Base-by-base conservation (phyloP, 441 rosid species). In the Populus hybrid region DNA sequence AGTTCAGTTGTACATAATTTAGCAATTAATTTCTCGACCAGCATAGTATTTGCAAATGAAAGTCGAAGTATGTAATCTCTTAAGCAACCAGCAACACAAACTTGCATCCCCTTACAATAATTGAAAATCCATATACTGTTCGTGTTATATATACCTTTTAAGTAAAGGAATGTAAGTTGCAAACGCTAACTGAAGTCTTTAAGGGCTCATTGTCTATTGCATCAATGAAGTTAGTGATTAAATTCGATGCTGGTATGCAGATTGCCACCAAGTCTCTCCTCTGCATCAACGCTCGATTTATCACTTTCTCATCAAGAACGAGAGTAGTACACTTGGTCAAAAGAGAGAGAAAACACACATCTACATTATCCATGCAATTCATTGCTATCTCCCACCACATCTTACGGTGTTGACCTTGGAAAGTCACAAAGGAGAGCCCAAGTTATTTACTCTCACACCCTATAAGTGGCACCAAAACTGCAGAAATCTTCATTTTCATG, bases 401-500 rank as follows among this genome's bases (percentile, higher is more conserved):
- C 20, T 18, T 2, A 68, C 10, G 35, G 6, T n/a, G n/a, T 16
- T 67, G 8, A 14, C 10, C 67, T 11, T 11, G 1, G 70, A 18
- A 6, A 72, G 12, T 7, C 57, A 32, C 36, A 18, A 65, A 68
- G 5, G 34, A 36, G 63, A n/a, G 34, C 34, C 68, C 42, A 16
- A 18, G 38, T 23, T 57, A 32, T 77, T 46, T 81, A 53, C 77
- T 61, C 32, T 57, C 66, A 77, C 70, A 73, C 32, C 42, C 79
- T 82, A 67, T 76, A 82, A 34, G 88, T 74, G 65, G 76, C 74
- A 74, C 79, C 84, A 73, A 85, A 87, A 72, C 79, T 82, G 50
- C 80, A 83, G 40, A 85, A 76, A 71, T 88, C 92, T 20, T 82
- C 87, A 72, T 78, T 78, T 79, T 89, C 90, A 30, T 84, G 89